Evolutionary conservation across 805 yeast species (phyloP).

Genomic region (Starmerella riodocensis): DNA sequence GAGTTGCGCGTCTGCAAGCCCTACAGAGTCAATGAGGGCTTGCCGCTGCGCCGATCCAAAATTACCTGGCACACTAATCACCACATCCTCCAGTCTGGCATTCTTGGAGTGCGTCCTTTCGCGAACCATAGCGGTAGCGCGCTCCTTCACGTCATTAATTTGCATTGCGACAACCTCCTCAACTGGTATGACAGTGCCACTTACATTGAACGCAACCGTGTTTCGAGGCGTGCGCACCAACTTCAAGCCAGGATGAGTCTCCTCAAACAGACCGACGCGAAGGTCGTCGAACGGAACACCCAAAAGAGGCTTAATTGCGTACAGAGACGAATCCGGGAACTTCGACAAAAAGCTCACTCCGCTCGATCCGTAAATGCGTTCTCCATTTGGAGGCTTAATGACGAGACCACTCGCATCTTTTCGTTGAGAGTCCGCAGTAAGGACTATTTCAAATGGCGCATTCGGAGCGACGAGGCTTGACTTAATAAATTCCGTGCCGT

Average conservation of each 20-base stretch:
- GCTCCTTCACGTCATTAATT: conserved; percentile 45
- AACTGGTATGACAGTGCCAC: conserved; percentile 38
- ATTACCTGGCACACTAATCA: conserved; percentile 65
- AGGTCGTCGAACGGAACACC: conserved; percentile 42
- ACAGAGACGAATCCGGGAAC: conserved; percentile 55
- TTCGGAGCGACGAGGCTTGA: conserved; percentile 86
- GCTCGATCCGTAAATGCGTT: conserved; percentile 64
- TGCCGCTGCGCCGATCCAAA: conserved; percentile 51
- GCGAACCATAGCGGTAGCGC: conserved; percentile 53
- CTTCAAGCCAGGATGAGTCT: conserved; percentile 49
- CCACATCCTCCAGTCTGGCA: conserved; percentile 43
- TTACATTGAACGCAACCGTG: conserved; percentile 45
- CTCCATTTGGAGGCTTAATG: conserved; percentile 33
- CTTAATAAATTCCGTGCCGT: conserved; percentile 76
- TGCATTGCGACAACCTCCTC: conserved; percentile 85
- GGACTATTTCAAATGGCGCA: conserved; percentile 70
- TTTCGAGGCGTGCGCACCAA: conserved; percentile 33
- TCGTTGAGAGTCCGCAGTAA: conserved; percentile 83
- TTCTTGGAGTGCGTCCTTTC: conserved; percentile 35
- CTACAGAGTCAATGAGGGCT: conserved; percentile 60
- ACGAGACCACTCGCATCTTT: conserved; percentile 76
- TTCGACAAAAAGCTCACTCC: conserved; percentile 57
- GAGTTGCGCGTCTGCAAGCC: conserved; percentile 51
- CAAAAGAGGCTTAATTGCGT: conserved; percentile 55
- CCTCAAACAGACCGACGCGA: conserved; percentile 35